Conservation (phyloP, 305 asterid genomes). For the Fraxinus paxiana region DNA sequence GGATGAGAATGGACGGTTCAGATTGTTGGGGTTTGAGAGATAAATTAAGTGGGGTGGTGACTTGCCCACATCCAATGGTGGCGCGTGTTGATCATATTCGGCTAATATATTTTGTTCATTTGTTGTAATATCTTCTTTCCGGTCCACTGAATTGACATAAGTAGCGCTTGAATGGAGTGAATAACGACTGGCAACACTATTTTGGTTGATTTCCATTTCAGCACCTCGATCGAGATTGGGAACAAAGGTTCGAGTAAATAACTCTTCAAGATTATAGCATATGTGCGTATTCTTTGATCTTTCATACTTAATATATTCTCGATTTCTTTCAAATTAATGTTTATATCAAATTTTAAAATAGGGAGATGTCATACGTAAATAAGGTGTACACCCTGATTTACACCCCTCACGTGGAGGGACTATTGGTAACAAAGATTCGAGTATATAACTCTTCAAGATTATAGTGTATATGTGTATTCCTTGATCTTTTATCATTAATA, state of each 20-base stretch:
- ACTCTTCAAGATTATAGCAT: background rate
- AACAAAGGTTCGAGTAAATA: background rate
- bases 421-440: background rate
- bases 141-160: background rate
- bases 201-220: background rate
- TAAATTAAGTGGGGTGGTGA: background rate
- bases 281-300: background rate
- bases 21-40: slow-evolving; percentile 16
- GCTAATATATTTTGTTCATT: background rate
- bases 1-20: slow-evolving; percentile 18
- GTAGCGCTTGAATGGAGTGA: background rate
- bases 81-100: slow-evolving; percentile 34
- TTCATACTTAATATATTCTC: background rate
- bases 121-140: background rate
- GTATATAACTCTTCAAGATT: background rate
- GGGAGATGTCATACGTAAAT: background rate
- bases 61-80: slow-evolving; percentile 22
- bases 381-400: background rate
- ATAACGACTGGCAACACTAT: background rate
- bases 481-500: background rate
- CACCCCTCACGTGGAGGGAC: background rate
- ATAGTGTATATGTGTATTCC: background rate
- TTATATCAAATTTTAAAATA: background rate
- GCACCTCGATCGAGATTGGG: background rate
- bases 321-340: background rate